Evolutionary conservation across 805 yeast species (phyloP), one percentile per base, ranked within the genome.

Genomic region (Pichia nakasei): DNA sequence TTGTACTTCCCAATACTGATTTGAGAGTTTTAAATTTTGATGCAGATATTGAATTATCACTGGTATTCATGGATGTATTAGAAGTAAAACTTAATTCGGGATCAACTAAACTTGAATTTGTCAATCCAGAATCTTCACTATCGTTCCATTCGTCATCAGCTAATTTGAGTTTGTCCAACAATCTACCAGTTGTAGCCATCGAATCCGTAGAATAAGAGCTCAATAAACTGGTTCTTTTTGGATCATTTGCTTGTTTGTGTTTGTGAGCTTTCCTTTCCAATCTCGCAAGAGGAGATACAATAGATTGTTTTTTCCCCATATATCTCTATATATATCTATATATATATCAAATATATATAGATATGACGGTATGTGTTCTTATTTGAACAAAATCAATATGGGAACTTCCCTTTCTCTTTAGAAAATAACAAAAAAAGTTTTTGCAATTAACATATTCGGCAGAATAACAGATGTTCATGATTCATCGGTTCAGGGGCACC

Each of bases 91-190:
- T 36, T 9, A 24, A 22, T 7, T 22, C 20, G 13, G n/a, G 19
- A 4, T 24, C 27, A 24, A 36, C 20, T 4, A 44, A 22, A 3
- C 40, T 37, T 7, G 48, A 27, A 19, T 21, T 33, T 34, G 26
- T 15, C 20, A 36, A 3, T 13, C 19, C 27, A 9, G 43, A 19
- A 3, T 8, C 31, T 9, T 43, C 39, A 22, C 45, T 47, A 33
- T 53, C 51, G 37, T 49, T 49, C 55, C 54, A 52, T 17, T 60
- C 66, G 11, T 55, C 61, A 21, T 64, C 67, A 17, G 58, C 53
- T 13, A 64, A 48, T 19, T 57, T 58, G 17, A 64, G 40, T 38
- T 55, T 61, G 35, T 62, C 67, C 18, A 64, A 47, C 9, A 64
- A 47, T 42, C 67, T 47, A 1, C 63, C 66, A 3, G 62, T 58